These are phyloP conservation scores for Berberis vulgaris DNA, from an alignment of 164 flowering plant species.

Conservation along the genomic window DNA sequence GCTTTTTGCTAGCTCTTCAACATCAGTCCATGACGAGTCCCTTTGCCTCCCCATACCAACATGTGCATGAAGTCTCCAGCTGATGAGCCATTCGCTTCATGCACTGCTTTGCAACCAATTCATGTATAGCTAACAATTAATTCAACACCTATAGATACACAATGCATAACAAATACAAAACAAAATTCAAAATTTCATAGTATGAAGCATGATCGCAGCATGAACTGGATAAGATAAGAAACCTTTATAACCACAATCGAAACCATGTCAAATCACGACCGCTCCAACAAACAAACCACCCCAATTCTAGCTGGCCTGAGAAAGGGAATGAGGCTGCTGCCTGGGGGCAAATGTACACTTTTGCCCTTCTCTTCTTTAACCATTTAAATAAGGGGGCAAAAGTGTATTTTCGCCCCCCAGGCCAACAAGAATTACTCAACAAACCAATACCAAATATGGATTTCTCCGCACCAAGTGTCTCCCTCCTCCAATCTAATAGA, in stretches of 20 bases:
- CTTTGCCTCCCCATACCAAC: constrained; percentile 86
- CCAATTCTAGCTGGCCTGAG: too few relatives aligned
- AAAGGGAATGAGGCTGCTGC: too few relatives aligned
- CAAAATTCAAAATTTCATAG: not conserved
- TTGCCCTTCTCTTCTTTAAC: too few relatives aligned
- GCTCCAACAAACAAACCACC: constrained; percentile 86
- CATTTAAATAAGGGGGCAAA: too few relatives aligned
- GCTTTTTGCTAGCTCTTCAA: constrained; percentile 34
- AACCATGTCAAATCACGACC: constrained; percentile 74
- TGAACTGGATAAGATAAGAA: not conserved
- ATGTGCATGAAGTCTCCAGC: constrained; percentile 51
- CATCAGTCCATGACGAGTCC: constrained; percentile 69
- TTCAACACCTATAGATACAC: not conserved
- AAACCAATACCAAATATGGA: constrained; percentile 84
- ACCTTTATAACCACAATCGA: constrained; percentile 82
- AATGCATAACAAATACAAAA: not conserved
- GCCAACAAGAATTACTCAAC: too few relatives aligned
- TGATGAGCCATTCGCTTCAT: constrained; percentile 65
- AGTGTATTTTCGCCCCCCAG: too few relatives aligned
- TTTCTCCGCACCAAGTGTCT: constrained; percentile 62
- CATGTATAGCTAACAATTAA: constrained; percentile 65
- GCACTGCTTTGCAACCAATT: constrained; percentile 66
- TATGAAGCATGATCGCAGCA: not conserved
- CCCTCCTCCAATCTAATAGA: constrained; percentile 57
- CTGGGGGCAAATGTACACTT: too few relatives aligned